Evolutionary conservation across 352 stramenopile species (phyloP).

Genomic region (Pythium dissimile): DNA sequence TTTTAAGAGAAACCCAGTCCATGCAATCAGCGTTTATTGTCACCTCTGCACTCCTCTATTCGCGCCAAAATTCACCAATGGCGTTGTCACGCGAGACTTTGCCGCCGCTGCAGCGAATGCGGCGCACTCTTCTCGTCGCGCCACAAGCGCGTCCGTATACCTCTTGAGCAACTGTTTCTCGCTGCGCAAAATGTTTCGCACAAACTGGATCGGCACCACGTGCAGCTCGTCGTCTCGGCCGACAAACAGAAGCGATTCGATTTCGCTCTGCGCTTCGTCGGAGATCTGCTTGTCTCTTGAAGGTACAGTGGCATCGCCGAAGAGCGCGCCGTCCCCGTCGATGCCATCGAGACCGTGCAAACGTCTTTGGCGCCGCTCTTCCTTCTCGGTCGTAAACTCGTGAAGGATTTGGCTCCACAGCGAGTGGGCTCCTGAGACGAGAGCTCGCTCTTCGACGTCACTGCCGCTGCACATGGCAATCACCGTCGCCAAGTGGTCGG

Average conservation of each 20-base stretch:
- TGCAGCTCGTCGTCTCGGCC: constrained; percentile 24
- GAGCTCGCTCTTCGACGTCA: constrained; percentile 38
- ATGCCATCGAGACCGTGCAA: constrained; percentile 4
- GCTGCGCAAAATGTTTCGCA: constrained; percentile 29
- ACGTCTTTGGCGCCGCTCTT: constrained; percentile 19
- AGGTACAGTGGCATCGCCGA: neutral
- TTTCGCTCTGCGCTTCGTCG: constrained; percentile 26
- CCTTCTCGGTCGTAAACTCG: constrained; percentile 8
- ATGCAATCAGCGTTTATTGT: neutral
- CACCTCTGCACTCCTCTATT: neutral
- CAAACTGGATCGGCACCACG: constrained; percentile 35
- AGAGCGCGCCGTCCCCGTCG: neutral
- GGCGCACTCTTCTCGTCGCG: constrained; percentile 42
- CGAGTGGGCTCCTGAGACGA: constrained; percentile 17
- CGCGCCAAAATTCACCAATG: neutral
- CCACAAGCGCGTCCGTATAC: constrained; percentile 51
- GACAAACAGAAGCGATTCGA: constrained; percentile 29
- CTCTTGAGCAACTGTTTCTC: constrained; percentile 32
- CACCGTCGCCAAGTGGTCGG: constrained; percentile 20
- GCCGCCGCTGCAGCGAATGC: neutral
- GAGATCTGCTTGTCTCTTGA: neutral
- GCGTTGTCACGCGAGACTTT: constrained; percentile 3
- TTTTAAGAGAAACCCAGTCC: too few species aligned
- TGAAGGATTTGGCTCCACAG: constrained; percentile 25
- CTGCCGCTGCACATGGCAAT: constrained; percentile 39